Evolutionary conservation across 352 stramenopile species (phyloP).

Genomic region (Phytophthora kernoviae): DNA sequence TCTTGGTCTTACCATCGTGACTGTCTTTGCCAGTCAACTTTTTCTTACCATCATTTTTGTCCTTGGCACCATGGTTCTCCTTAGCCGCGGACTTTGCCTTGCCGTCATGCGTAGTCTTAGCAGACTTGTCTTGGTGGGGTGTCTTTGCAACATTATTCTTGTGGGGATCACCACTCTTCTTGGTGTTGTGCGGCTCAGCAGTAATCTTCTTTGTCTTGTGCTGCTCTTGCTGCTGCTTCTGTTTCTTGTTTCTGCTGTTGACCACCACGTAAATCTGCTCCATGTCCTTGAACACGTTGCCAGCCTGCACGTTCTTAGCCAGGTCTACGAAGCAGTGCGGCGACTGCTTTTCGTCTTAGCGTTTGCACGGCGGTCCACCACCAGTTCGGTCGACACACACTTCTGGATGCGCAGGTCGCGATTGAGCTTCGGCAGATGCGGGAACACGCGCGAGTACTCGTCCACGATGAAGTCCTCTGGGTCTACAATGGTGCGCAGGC

Average conservation of each 20-base stretch:
- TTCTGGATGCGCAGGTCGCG: constrained; percentile 73
- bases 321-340: constrained; percentile 72
- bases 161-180: neutral
- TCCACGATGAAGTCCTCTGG: constrained; percentile 67
- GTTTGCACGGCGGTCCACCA: constrained; percentile 55
- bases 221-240: constrained; percentile 5
- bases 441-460: constrained; percentile 72
- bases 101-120: neutral
- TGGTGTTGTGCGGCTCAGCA: constrained; percentile 4
- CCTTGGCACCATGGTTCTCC: constrained; percentile 3
- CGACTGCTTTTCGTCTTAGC: constrained; percentile 29
- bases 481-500: constrained; percentile 51
- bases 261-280: constrained; percentile 78
- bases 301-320: constrained; percentile 78
- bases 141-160: neutral
- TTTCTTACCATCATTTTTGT: constrained; percentile 22
- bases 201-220: constrained; percentile 5
- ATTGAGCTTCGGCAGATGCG: constrained; percentile 45
- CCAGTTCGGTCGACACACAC: constrained; percentile 58
- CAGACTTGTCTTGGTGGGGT: no score
- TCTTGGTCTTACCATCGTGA: constrained; percentile 4
- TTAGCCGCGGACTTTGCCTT: neutral
- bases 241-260: constrained; percentile 31
- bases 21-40: constrained; percentile 3
- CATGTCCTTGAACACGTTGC: constrained; percentile 80